Evolutionary conservation across 805 yeast species (phyloP), one percentile per base, ranked within the genome.

Genomic region (Ogataea methanolica): DNA sequence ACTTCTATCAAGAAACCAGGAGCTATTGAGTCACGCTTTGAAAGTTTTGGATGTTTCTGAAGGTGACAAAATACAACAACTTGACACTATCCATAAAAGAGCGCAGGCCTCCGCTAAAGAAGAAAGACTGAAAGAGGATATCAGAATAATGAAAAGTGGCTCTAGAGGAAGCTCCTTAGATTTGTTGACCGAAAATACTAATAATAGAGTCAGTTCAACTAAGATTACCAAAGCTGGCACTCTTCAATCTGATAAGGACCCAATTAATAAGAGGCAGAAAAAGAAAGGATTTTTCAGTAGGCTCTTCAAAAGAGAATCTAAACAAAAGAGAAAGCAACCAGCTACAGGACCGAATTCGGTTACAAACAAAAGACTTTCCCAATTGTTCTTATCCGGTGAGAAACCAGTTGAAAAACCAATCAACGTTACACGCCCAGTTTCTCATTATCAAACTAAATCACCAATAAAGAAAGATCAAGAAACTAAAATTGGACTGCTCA

Each of bases 1-100:
- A 14, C 54, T 73, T 17, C 48, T 71, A 6, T 44, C 54, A 2
- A 53, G 65, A 9, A 72, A 73, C 52, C 59, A 52, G 1, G 45
- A 47, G 21, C 46, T 64, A 6, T 39, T 60, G 9, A 33, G 44
- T 0, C 42, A 46, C n/a, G 59, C 57, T 3, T 12, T 52, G 8
- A 39, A 38, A 5, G 51, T 51, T 12, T 19, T 59, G 7, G 36
- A n/a, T 8, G 37, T 50, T 19, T 39, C 57, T 6, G 52, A 55
- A 14, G 39, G 26, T 12, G 42, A 31, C 19, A 44, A 31, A 11
- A 33, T 19, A 11, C 36, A 14, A 12, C 60, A 48, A 40, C 39
- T 47, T n/a, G 39, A 31, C 12, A 23, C 22, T 31, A 53, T 52
- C 29, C 48, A 40, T 41, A 44, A 34, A 8, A 42, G 36, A 7